Evolutionary conservation across 78 protist species (phyloP), one percentile per base, ranked within the genome.

Genomic region (Dictyostelium purpureum): DNA sequence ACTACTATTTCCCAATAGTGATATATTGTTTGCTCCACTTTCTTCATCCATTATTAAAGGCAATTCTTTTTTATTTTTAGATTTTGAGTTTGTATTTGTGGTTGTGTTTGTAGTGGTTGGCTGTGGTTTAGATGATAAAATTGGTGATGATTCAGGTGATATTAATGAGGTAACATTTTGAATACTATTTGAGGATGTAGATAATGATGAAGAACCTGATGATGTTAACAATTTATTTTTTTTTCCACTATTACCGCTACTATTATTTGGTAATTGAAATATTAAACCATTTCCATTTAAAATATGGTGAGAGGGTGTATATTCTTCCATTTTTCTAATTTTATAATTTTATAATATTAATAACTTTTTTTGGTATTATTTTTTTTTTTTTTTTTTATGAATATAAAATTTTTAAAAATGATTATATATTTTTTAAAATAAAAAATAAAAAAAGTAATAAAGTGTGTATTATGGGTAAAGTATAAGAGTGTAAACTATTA

Each of bases 81-180:
- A 38, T 57, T 49, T 47, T 52, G 77, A 11, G 18, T 16, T 7
- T 51, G 33, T 5, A 10, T 19, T 43, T 16, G 51, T 21, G 12
- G 37, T 9, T 31, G 66, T 1, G 4, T 7, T 4, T 21, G 88
- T 54, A 16, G 88, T 42, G 4, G 88, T 43, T 42, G 67, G 42
- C 47, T 76, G 74, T 47, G 88, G 28, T 14, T 49, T 49, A 1
- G 57, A 35, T 14, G 47, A 7, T 14, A 82, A 38, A 1, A 70
- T 33, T 0, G 90, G 90, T 14, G 90, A 82, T 2, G 90, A 61
- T 47, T 82, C 90, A 37, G 90, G 90, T 24, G 90, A 82, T 12
- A 82, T 43, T 24, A 82, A 69, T 18, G 80, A 70, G 2, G 90
- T 82, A 18, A 82, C 70, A 79, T 61, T 65, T 26, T 43, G 28